These are phyloP conservation scores for Boletellus sp. DNA, from an alignment of 768 basidiomycete species.

Conservation along the genomic window DNA sequence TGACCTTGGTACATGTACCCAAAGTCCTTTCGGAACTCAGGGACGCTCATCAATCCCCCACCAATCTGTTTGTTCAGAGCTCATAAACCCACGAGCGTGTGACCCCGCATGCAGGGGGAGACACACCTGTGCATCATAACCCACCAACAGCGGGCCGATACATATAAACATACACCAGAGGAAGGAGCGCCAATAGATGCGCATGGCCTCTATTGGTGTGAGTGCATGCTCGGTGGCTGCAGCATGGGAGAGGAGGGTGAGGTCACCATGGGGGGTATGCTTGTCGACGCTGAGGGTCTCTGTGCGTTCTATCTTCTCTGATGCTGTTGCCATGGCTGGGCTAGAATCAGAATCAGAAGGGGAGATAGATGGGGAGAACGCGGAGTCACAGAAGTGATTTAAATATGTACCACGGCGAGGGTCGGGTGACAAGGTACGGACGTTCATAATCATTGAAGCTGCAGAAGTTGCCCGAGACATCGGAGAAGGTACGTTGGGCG, in stretches of 20 bases:
- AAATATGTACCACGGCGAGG: neutral
- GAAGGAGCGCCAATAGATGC: no score
- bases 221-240: constrained; percentile 22
- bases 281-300: constrained; percentile 9
- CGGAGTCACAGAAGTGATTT: neutral
- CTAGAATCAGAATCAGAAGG: neutral
- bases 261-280: constrained; percentile 1
- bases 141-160: constrained; percentile 22
- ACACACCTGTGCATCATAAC: constrained; percentile 25
- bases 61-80: constrained; percentile 9
- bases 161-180: no score
- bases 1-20: neutral
- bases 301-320: constrained; percentile 6
- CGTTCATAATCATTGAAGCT: no score
- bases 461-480: no score
- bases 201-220: constrained; percentile 11
- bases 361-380: no score
- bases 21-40: no score
- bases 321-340: constrained; percentile 1
- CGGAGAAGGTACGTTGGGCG: no score
- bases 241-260: constrained; percentile 19
- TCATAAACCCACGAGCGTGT: no score
- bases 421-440: neutral
- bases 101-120: no score
- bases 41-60: constrained; percentile 19